Evolutionary conservation across 768 basidiomycete species (phyloP), one percentile per base, ranked within the genome.

Genomic region (Omphalotus guepiniiformis): DNA sequence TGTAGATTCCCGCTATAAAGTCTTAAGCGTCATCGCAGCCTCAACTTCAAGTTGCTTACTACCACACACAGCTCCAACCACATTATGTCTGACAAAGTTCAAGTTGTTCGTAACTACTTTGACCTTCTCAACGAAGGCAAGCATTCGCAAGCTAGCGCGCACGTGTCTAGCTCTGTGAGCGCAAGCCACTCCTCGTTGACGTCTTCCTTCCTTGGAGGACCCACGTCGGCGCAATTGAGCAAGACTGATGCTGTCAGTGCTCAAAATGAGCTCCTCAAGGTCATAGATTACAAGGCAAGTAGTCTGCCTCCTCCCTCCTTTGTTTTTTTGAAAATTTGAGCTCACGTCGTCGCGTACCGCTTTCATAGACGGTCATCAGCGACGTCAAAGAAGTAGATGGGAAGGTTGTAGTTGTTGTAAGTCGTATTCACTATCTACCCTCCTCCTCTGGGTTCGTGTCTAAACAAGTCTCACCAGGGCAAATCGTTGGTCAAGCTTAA

Each of bases 351-450:
- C 19, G 3, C 11, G 19, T 26, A n/a, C 12, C 12, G 16, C 15
- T 30, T 4, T 16, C 12, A 15, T 30, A 43, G 42, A 43, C 42
- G 6, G n/a, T 30, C 42, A 43, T 43, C 15, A 43, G 26, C 42
- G 42, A 43, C n/a, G 42, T 29, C 42, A 43, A 43, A 4, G 42
- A 43, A 29, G 28, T 43, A 1, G 42, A 43, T 19, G 42, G 42
- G 18, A 43, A 32, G 8, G 42, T 43, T 26, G 19, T 43, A 19
- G 42, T 43, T 30, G 42, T 43, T 25, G 42, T 43, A 22, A 9
- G 30, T 32, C n/a, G 30, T 16, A 29, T 13, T 43, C 21, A 32
- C 8, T 21, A 21, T 18, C 7, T 15, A 15, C 8, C 3, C 21
- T 12, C 12, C 9, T n/a, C 28, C 6, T 40, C 21, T n/a, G 12